Evolutionary conservation across 495 filamentous ascomycete species (phyloP), one percentile per base, ranked within the genome.

Genomic region (Melanomma pulvis-pyrius): DNA sequence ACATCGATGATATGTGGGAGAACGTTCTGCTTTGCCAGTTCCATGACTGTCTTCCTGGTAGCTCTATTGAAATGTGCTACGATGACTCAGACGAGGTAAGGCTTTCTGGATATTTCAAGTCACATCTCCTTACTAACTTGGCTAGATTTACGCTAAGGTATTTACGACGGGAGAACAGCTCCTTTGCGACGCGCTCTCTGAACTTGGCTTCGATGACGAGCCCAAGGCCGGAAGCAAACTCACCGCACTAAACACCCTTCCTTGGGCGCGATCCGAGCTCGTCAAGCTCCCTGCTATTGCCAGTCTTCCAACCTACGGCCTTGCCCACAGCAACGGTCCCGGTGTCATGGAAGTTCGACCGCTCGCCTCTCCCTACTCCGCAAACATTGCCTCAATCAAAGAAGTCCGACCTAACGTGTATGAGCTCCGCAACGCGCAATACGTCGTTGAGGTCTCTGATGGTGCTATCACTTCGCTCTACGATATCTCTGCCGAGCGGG

Each of bases 21-120:
- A 82, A 79, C 26, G 81, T 86, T 0, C 82, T 96, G 12, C 85
- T 97, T 19, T 96, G 93, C 70, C 94, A 98, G 70, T 98, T 98
- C 81, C 94, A 98, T 72, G 94, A 98, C 74, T 97, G 93, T 73
- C 80, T 98, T 36, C 94, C 94, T 11, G 94, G 94, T n/a, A 96
- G 89, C 73, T 88, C 86, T 19, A 98, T 98, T 65, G 92, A 93
- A 74, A 97, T 98, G 93, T 93, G 90, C 74, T 97, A 97, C 74
- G 89, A 91, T 71, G 94, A 98, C 69, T 94, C 91, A 0, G 88
- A 96, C 71, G 82, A 92, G 78, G 86, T 86, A 75, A 70, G 75
- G 58, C 24, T 9, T 11, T 19, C 26, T 7, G 1, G 8, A 5
- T 13, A 1, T 24, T 46, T 28, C n/a, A 2, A 5, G 13, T 17